Percentiles rank a stretch among this genome's conserved stretches.
phyloP scores from a whole-genome alignment of 805 yeast species.

The Priceomyces melissophilus region DNA sequence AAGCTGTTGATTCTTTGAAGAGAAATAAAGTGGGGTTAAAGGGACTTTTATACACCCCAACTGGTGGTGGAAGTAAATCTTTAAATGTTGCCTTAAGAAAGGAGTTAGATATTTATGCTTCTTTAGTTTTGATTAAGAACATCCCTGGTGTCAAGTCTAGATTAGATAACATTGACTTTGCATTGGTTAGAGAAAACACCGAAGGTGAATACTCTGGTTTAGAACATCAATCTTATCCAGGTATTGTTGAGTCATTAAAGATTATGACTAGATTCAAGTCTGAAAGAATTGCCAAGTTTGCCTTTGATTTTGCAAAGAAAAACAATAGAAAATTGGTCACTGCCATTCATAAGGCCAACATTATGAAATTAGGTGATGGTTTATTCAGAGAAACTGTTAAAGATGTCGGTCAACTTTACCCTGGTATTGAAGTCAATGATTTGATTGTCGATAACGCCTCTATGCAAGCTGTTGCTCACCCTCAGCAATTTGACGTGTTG shows the following conservation, averaged over 20 bases:
- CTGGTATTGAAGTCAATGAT: slow-evolving; percentile 77
- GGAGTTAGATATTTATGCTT: slow-evolving; percentile 93
- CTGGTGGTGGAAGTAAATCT: slow-evolving; percentile 72
- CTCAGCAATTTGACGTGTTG: slow-evolving; percentile 96
- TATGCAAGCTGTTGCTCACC: slow-evolving; percentile 98
- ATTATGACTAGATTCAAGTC: slow-evolving; percentile 92
- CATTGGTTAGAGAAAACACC: slow-evolving; percentile 95
- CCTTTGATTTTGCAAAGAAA: slow-evolving; percentile 90
- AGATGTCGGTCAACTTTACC: slow-evolving; percentile 79
- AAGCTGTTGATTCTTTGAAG: slow-evolving; percentile 86
- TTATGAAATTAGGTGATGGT: slow-evolving; percentile 98
- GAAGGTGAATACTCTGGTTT: slow-evolving; percentile 99
- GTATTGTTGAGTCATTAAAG: slow-evolving; percentile 95
- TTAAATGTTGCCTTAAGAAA: slow-evolving; percentile 95
- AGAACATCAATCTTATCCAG: slow-evolving; percentile 96
- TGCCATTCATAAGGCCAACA: slow-evolving; percentile 98
- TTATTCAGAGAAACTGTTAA: slow-evolving; percentile 91
- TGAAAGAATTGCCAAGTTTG: slow-evolving; percentile 96
- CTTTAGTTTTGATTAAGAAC: slow-evolving; percentile 89
- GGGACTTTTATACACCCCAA: slow-evolving; percentile 92
- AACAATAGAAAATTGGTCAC: slow-evolving; percentile 91
- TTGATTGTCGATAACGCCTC: slow-evolving; percentile 98
- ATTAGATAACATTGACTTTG: slow-evolving; percentile 85
- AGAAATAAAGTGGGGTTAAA: slow-evolving; percentile 96
- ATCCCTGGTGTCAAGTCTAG: slow-evolving; percentile 92